Percentiles rank a stretch among this genome's conserved stretches.
phyloP scores from a whole-genome alignment of 257 asterid species.

The Primulina eburnea region DNA sequence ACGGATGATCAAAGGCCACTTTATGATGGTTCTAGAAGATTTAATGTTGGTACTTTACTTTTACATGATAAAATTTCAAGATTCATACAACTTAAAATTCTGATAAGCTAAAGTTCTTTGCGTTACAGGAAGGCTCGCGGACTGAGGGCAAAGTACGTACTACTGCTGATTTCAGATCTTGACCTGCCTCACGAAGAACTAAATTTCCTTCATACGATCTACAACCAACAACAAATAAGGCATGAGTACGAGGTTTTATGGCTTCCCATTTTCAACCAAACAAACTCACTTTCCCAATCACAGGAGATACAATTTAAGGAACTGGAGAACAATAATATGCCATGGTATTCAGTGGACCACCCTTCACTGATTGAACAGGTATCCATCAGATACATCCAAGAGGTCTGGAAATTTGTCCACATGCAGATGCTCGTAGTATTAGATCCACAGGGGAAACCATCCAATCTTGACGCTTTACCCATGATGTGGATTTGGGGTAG shows the following conservation, averaged over 20 bases:
- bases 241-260: slow-evolving; percentile 79
- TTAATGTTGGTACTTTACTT: too few species aligned
- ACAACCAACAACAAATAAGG: slow-evolving; percentile 44
- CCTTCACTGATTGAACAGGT: slow-evolving; percentile 63
- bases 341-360: slow-evolving; percentile 78
- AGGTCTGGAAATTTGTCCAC: slow-evolving; percentile 54
- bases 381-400: slow-evolving; percentile 51
- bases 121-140: slow-evolving; percentile 52
- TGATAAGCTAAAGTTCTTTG: neutral
- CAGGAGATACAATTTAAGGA: slow-evolving; percentile 38
- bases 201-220: slow-evolving; percentile 65
- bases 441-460: slow-evolving; percentile 77
- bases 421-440: slow-evolving; percentile 74
- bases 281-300: slow-evolving; percentile 19
- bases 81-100: neutral
- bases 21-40: too few species aligned
- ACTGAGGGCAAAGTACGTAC: slow-evolving; percentile 59
- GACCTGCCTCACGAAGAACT: slow-evolving; percentile 71
- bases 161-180: slow-evolving; percentile 67
- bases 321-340: slow-evolving; percentile 55
- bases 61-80: neutral
- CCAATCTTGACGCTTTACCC: too few species aligned
- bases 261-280: slow-evolving; percentile 63
- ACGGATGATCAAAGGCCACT: too few species aligned
- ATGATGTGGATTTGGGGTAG: too few species aligned